Base-by-base conservation (phyloP, 805 yeast genomes). In the Candida parachauliodes region DNA sequence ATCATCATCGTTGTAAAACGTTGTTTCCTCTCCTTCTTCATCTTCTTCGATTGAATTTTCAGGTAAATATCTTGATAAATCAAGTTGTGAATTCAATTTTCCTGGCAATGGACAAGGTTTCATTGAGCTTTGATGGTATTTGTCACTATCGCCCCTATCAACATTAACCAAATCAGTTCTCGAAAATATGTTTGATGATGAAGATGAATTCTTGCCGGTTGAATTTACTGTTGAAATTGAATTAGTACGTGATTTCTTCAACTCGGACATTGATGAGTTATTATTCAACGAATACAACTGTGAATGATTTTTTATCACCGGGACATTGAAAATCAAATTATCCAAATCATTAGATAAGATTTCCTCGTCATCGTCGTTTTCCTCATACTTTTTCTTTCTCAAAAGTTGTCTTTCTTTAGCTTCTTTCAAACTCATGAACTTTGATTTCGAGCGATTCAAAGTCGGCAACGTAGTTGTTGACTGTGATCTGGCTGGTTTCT, bases 361-460 rank as follows among this genome's bases (percentile, higher is more conserved):
- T 24, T 62, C 68, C 34, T 66, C 72, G 36, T 65, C 72, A 43
- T 58, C 56, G 32, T 64, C 66, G 44, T 62, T 55, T 14, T 67
- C 72, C 36, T 68, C 74, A 41, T 65, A 68, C 23, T 50, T 49
- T 44, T 68, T 60, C 45, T 66, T 67, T 9, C 70, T 53, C 16
- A 59, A 46, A 37, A 54, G 55, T 45, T 60, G 54, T 32, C 73
- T 48, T 34, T 59, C 65, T 43, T 65, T 68, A n/a, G 60, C 52
- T 43, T 67, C 70, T 34, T 57, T 50, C 4, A 63, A 53, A 39
- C 55, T 57, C 33, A 59, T 40, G 46, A 48, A 67, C 26, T 57
- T 57, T 1, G 69, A 53, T 41, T 67, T 67, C 7, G 67, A 44
- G 37, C 72, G 49, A 2, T 54, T 32, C 18, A 67, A 49, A 11